These are phyloP conservation scores for Neoarthrinium moseri DNA, from an alignment of 2,329 filamentous ascomycete species.

Conservation along the genomic window DNA sequence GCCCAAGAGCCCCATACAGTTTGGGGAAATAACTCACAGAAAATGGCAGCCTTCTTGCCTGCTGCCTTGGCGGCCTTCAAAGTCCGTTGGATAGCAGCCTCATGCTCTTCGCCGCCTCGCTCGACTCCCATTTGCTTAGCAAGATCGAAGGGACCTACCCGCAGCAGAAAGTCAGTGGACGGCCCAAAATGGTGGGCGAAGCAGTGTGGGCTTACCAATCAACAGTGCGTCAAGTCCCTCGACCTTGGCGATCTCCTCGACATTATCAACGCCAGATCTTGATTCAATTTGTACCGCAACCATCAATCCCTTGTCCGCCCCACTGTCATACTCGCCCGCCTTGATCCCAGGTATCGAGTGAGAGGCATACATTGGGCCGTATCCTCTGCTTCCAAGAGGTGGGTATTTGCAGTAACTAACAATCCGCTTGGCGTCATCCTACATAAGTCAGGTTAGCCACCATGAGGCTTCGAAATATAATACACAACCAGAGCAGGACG, in stretches of 20 bases:
- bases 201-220: conserved; percentile 25
- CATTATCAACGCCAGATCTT: conserved; percentile 35
- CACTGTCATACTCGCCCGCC: conserved; percentile 29
- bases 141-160: conserved; percentile 24
- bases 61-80: conserved; percentile 29
- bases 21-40: conserved; percentile 30
- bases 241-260: conserved; percentile 40
- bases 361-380: conserved; percentile 32
- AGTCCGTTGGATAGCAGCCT: conserved; percentile 34
- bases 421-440: conserved; percentile 19
- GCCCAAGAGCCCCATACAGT: background rate
- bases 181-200: background rate
- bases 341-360: conserved; percentile 22
- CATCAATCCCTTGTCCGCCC: conserved; percentile 28
- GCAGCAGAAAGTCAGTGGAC: background rate
- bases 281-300: conserved; percentile 41
- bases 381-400: conserved; percentile 18
- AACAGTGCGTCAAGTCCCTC: conserved; percentile 38
- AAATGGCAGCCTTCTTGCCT: conserved; percentile 39
- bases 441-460: background rate
- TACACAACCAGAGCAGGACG: no score
- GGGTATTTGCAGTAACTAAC: conserved; percentile 21
- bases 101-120: conserved; percentile 34
- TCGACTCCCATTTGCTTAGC: conserved; percentile 35
- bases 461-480: no score